Evolutionary conservation across 2,329 filamentous ascomycete genomes (phyloP).

Genomic region (Ceratocystis smalleyi): DNA sequence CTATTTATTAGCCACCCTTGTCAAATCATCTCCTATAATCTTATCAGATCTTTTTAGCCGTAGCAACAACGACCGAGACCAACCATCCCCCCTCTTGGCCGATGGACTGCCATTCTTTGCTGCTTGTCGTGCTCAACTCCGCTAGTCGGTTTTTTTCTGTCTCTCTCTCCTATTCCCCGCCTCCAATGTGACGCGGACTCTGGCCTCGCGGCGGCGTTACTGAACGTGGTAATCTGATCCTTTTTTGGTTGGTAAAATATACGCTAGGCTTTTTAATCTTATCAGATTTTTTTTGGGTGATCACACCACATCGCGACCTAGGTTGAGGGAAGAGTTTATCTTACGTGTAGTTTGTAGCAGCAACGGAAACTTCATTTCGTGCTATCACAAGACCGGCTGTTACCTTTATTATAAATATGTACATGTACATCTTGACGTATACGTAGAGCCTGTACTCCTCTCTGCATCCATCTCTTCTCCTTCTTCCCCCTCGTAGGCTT

Average conservation of each 20-base stretch:
- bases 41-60: slow-evolving; percentile 1
- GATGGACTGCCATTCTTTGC: not conserved
- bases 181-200: not conserved
- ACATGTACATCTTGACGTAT: not conserved
- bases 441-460: not conserved
- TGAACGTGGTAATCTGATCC: slow-evolving; percentile 1
- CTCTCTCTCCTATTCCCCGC: not conserved
- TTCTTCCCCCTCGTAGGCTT: not conserved
- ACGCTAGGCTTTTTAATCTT: slow-evolving; percentile 4
- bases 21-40: not conserved
- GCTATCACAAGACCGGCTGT: not conserved
- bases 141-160: not conserved
- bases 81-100: not conserved
- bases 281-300: not conserved
- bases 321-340: not conserved
- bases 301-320: not conserved
- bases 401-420: not conserved
- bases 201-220: not conserved
- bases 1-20: not conserved
- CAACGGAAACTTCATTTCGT: not conserved
- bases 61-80: not conserved
- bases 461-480: not conserved
- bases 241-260: not conserved
- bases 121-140: not conserved
- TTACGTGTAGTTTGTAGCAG: not conserved